Evolutionary conservation across 192 early-diverging fungal species (phyloP).

Genomic region (Backusella australiensis): DNA sequence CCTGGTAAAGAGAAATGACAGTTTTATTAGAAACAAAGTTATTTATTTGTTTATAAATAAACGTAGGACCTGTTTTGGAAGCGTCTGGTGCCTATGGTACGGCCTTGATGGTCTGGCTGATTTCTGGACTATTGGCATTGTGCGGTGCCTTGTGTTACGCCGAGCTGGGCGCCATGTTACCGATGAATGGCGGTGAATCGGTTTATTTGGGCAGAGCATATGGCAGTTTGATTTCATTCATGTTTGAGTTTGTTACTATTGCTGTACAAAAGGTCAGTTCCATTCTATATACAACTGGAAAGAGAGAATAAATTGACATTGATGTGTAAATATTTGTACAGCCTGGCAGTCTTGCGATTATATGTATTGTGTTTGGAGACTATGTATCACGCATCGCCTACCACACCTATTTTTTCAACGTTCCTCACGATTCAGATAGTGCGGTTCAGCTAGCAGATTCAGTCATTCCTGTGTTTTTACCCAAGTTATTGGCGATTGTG

Average conservation of each 20-base stretch:
- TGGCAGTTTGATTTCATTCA: conserved; percentile 69
- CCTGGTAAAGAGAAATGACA: conserved; percentile 43
- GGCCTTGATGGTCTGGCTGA: conserved; percentile 73
- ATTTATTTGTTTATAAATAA: background rate
- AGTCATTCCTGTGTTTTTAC: conserved; percentile 40
- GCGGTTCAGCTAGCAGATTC: conserved; percentile 33
- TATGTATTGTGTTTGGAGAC: conserved; percentile 73
- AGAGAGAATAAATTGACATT: background rate
- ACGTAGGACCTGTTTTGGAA: conserved; percentile 53
- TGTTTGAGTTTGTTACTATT: conserved; percentile 72
- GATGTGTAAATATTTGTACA: conserved; percentile 6
- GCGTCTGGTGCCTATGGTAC: conserved; percentile 65
- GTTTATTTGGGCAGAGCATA: conserved; percentile 78
- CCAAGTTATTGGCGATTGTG: conserved; percentile 55
- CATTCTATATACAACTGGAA: background rate
- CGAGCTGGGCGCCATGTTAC: conserved; percentile 87
- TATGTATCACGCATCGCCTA: conserved; percentile 71
- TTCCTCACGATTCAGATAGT: conserved; percentile 40
- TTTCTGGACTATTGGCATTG: conserved; percentile 73
- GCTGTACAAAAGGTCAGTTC: conserved; percentile 54
- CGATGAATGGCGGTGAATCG: conserved; percentile 85
- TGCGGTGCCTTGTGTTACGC: conserved; percentile 85
- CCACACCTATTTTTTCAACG: conserved; percentile 46
- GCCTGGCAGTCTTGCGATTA: conserved; percentile 73
- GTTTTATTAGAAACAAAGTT: background rate